These are phyloP conservation scores for Brassica incana DNA, from an alignment of 345 rosid genomes.

Conservation along the genomic window DNA sequence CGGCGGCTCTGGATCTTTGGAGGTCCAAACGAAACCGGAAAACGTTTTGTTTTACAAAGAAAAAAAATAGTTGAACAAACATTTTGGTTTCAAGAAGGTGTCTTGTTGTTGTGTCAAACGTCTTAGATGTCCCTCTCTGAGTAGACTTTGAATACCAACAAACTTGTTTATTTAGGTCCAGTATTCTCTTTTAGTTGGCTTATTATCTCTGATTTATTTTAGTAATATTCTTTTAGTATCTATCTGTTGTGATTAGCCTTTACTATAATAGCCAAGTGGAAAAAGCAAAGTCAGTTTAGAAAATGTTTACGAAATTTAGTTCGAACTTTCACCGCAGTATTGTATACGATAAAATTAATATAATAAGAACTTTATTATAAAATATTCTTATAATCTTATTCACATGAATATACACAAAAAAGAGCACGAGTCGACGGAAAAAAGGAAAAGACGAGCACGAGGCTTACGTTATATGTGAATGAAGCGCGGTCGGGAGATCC, in stretches of 20 bases:
- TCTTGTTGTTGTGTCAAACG: neutral
- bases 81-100: constrained; percentile 2
- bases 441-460: constrained; percentile 1
- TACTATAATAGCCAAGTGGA: neutral
- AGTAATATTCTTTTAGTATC: neutral
- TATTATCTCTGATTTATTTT: neutral
- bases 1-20: neutral
- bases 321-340: neutral
- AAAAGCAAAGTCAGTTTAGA: neutral
- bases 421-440: constrained; percentile 8
- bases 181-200: neutral
- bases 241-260: neutral
- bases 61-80: neutral
- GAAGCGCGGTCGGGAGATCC: constrained; percentile 8
- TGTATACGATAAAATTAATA: neutral
- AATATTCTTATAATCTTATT: neutral
- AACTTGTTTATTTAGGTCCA: neutral
- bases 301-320: neutral
- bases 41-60: neutral
- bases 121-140: neutral
- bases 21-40: neutral
- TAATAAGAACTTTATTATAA: neutral
- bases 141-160: neutral
- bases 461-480: constrained; percentile 4
- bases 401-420: constrained; percentile 11